Evolutionary conservation across 257 asterid genomes (phyloP).

Genomic region (Fraxinus quadrangulata): DNA sequence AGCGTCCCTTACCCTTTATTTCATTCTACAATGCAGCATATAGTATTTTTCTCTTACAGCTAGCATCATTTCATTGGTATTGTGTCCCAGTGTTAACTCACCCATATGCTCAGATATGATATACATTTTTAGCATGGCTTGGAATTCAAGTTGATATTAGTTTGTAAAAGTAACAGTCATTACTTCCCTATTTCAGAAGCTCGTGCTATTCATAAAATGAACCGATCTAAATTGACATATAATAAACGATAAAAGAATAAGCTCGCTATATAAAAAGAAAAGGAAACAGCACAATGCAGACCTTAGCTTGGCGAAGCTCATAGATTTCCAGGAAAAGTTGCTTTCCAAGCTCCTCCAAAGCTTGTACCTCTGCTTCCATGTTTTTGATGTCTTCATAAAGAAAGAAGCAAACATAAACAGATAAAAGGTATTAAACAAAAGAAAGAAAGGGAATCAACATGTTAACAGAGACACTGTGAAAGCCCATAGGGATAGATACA

Average conservation of each 20-base stretch:
- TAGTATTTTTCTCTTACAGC: too few relatives aligned
- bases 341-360: conserved; percentile 93
- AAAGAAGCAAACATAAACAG: conserved; percentile 24
- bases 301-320: conserved; percentile 99
- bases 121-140: neutral
- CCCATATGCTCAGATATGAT: neutral
- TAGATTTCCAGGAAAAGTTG: conserved; percentile 88
- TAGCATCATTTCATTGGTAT: too few relatives aligned
- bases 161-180: neutral
- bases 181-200: neutral
- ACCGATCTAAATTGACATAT: neutral
- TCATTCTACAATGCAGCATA: neutral
- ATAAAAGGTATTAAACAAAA: conserved; percentile 6
- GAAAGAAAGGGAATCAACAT: conserved; percentile 7
- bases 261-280: conserved; percentile 21
- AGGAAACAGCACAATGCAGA: conserved; percentile 31
- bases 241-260: conserved; percentile 12
- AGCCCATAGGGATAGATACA: neutral
- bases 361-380: conserved; percentile 92
- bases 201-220: neutral
- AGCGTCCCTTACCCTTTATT: neutral
- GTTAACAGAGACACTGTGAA: conserved; percentile 5
- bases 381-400: conserved; percentile 65
- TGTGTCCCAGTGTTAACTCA: neutral
- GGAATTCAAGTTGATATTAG: neutral